Conservation (phyloP, 1,139 yeast species). For the Wickerhamiella infanticola region DNA sequence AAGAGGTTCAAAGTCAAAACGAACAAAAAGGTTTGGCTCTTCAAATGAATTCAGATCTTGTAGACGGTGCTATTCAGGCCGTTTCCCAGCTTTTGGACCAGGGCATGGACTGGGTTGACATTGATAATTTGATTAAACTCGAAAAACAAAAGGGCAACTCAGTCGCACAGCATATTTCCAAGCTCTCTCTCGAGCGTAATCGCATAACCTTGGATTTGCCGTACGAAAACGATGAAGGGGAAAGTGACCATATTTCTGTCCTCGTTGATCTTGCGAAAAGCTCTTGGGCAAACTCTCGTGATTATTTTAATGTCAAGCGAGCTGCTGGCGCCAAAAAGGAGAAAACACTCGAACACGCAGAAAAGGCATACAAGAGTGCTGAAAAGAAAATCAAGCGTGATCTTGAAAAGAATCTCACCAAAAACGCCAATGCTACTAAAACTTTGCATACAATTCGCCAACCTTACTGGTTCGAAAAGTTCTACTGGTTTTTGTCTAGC, state of each 20-base stretch:
- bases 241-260: conserved; percentile 30
- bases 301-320: conserved; percentile 66
- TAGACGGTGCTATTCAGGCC: conserved; percentile 55
- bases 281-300: conserved; percentile 84
- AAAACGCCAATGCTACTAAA: conserved; percentile 31
- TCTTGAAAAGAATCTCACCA: conserved; percentile 48
- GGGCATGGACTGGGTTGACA: conserved; percentile 91
- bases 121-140: conserved; percentile 54
- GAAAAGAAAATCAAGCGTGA: conserved; percentile 66
- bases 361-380: conserved; percentile 69
- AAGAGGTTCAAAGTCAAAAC: conserved; percentile 48
- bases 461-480: conserved; percentile 87
- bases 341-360: conserved; percentile 67
- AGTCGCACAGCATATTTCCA: conserved; percentile 49
- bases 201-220: conserved; percentile 48
- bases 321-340: conserved; percentile 63
- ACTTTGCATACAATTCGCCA: conserved; percentile 50
- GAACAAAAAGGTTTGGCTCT: conserved; percentile 59
- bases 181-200: conserved; percentile 57
- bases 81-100: conserved; percentile 56
- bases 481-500: conserved; percentile 77
- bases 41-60: conserved; percentile 50
- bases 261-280: conserved; percentile 54
- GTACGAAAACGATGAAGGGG: conserved; percentile 26
- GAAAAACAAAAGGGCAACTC: conserved; percentile 55